Conservation (phyloP, 805 yeast species). For the Jamesozyma hellenica region DNA sequence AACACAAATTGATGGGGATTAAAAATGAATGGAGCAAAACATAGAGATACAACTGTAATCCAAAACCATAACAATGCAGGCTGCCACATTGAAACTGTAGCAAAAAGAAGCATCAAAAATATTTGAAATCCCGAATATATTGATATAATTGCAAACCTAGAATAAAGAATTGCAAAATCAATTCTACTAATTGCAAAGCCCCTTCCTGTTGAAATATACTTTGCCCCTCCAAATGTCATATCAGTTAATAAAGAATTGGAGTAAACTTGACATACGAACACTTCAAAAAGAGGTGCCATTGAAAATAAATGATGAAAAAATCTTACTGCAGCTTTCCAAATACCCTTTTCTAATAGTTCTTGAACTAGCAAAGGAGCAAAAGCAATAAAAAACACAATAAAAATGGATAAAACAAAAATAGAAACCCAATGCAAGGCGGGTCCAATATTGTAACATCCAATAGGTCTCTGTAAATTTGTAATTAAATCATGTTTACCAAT, state of each 20-base stretch:
- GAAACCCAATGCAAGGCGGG: slow-evolving; percentile 90
- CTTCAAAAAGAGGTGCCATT: slow-evolving; percentile 85
- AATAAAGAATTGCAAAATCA: slow-evolving; percentile 60
- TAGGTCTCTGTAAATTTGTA: slow-evolving; percentile 63
- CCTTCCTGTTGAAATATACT: slow-evolving; percentile 85
- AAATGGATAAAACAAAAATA: slow-evolving; percentile 77
- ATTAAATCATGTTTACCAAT: slow-evolving; percentile 59
- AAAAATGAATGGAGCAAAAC: slow-evolving; percentile 62
- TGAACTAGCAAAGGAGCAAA: slow-evolving; percentile 82
- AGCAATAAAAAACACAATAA: slow-evolving; percentile 86
- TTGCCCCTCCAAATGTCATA: slow-evolving; percentile 83
- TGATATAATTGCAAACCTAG: slow-evolving; percentile 66
- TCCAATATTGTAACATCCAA: slow-evolving; percentile 75
- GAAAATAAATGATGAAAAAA: slow-evolving; percentile 70
- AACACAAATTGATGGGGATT: slow-evolving; percentile 71
- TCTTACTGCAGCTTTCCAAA: slow-evolving; percentile 61
- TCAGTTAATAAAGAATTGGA: slow-evolving; percentile 68
- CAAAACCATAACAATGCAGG: slow-evolving; percentile 65
- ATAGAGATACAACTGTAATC: slow-evolving; percentile 56
- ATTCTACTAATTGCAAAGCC: slow-evolving; percentile 83
- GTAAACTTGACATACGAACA: slow-evolving; percentile 88
- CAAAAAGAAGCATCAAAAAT: slow-evolving; percentile 61
- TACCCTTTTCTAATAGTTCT: slow-evolving; percentile 78
- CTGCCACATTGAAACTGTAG: slow-evolving; percentile 74
- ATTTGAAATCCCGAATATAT: slow-evolving; percentile 70